A percentile compares a stretch with the other conserved stretches of the same genome.
Evolutionary conservation across 768 basidiomycete species (phyloP).

Genomic region (Jaapia argillacea): DNA sequence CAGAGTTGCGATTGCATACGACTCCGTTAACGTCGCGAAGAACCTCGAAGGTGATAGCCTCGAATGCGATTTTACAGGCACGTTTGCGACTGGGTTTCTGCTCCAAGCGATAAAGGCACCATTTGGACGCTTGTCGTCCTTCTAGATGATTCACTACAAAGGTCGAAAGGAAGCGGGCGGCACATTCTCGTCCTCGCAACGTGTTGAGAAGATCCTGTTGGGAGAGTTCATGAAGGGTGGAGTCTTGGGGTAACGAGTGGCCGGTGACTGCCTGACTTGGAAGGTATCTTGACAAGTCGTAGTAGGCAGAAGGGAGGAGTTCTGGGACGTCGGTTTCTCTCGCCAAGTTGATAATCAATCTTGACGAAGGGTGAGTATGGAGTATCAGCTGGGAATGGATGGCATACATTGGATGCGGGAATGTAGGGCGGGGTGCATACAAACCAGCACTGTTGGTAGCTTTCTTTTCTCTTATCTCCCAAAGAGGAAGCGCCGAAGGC

Average conservation of each 20-base stretch:
- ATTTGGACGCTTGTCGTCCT: constrained; percentile 40
- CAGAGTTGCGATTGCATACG: constrained; percentile 52
- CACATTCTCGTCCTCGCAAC: constrained; percentile 62
- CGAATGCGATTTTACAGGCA: constrained; percentile 62
- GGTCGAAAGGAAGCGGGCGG: constrained; percentile 64
- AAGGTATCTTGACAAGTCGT: constrained; percentile 63
- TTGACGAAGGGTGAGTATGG: constrained; percentile 14
- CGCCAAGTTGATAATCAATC: constrained; percentile 59
- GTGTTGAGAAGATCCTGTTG: constrained; percentile 47
- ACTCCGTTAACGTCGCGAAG: constrained; percentile 66
- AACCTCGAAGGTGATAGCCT: constrained; percentile 65
- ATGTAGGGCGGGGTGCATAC: constrained; percentile 42
- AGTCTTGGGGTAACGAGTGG: constrained; percentile 26
- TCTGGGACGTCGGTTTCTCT: constrained; percentile 42
- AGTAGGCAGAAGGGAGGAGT: constrained; percentile 68
- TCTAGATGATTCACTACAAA: constrained; percentile 71
- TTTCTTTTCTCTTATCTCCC: constrained; percentile 60
- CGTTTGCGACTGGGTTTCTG: constrained; percentile 33
- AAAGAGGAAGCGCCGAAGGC: constrained; percentile 52
- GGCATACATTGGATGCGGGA: constrained; percentile 65
- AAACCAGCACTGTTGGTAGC: constrained; percentile 37
- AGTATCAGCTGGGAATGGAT: neutral
- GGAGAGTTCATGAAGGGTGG: constrained; percentile 30
- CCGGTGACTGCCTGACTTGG: constrained; percentile 54
- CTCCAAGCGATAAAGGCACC: constrained; percentile 42